These are phyloP conservation scores for Candida khao-thaluensis DNA, from an alignment of 805 yeast genomes.

Conservation along the genomic window DNA sequence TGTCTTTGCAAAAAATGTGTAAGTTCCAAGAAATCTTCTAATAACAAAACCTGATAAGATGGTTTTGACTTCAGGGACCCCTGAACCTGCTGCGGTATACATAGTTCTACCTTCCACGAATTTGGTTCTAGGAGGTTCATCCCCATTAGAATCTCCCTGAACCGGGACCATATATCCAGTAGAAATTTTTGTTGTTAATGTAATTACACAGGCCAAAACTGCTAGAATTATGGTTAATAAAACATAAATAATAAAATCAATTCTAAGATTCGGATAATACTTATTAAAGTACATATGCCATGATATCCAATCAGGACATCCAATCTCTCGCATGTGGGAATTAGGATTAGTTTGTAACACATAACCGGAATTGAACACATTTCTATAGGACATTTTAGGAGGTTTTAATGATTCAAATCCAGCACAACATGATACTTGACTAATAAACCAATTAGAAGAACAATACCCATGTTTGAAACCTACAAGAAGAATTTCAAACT, in stretches of 20 bases:
- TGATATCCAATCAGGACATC: slow-evolving; percentile 42
- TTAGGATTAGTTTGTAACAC: slow-evolving; percentile 6
- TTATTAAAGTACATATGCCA: slow-evolving; percentile 39
- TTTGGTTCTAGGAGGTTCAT: neutral
- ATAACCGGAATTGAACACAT: slow-evolving; percentile 23
- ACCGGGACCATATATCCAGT: slow-evolving; percentile 11
- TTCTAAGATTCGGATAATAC: slow-evolving; percentile 12
- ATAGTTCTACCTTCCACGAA: slow-evolving; percentile 21
- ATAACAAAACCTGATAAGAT: slow-evolving; percentile 59
- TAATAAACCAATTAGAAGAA: slow-evolving; percentile 40
- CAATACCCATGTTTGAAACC: slow-evolving; percentile 57
- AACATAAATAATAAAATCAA: slow-evolving; percentile 39
- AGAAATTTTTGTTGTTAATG: slow-evolving; percentile 46
- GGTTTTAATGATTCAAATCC: neutral
- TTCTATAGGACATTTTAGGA: slow-evolving; percentile 10
- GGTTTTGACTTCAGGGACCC: slow-evolving; percentile 62
- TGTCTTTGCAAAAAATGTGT: slow-evolving; percentile 50
- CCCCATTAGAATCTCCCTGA: neutral
- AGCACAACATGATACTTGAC: slow-evolving; percentile 44
- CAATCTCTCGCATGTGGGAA: slow-evolving; percentile 7
- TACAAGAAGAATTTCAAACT: slow-evolving; percentile 45
- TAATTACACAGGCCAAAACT: slow-evolving; percentile 41
- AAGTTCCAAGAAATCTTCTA: slow-evolving; percentile 50
- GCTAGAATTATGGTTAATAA: slow-evolving; percentile 43
- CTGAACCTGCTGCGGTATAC: slow-evolving; percentile 58